Conservation (phyloP, 1,139 yeast species). For the Blastobotrys serpentis region DNA sequence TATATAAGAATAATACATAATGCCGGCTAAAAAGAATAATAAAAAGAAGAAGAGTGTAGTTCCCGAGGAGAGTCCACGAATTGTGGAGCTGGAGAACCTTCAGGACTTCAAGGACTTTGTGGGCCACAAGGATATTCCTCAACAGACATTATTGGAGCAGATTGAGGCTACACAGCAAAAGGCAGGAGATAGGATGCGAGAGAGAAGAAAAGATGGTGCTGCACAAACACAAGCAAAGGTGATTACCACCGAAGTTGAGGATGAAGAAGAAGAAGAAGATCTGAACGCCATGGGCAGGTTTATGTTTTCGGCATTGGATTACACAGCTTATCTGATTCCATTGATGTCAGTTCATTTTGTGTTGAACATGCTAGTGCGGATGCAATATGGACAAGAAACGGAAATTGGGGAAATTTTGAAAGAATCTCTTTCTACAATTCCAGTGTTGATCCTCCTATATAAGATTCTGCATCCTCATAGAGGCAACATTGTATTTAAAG, state of each 20-base stretch:
- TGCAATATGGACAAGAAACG: constrained; percentile 35
- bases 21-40: constrained; percentile 9
- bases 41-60: constrained; percentile 5
- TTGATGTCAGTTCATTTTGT: constrained; percentile 36
- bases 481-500: constrained; percentile 26
- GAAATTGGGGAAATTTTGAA: constrained; percentile 25
- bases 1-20: too few species aligned
- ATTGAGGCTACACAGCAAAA: constrained; percentile 28
- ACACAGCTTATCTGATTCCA: constrained; percentile 36
- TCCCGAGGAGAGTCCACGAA: constrained; percentile 21
- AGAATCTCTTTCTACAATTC: constrained; percentile 31
- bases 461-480: constrained; percentile 31
- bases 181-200: constrained; percentile 10
- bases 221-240: too few species aligned
- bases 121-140: constrained; percentile 30
- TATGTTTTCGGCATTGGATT: constrained; percentile 35
- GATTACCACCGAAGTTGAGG: too few species aligned
- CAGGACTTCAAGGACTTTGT: constrained; percentile 26
- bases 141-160: constrained; percentile 32
- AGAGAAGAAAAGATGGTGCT: constrained; percentile 5
- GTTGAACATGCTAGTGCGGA: constrained; percentile 37
- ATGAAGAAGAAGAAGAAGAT: constrained; percentile 29
- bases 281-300: constrained; percentile 27
- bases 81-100: constrained; percentile 26
- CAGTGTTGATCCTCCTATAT: constrained; percentile 34